Evolutionary conservation across 352 stramenopile species (phyloP).

Genomic region (Pythium grandisporangium): DNA sequence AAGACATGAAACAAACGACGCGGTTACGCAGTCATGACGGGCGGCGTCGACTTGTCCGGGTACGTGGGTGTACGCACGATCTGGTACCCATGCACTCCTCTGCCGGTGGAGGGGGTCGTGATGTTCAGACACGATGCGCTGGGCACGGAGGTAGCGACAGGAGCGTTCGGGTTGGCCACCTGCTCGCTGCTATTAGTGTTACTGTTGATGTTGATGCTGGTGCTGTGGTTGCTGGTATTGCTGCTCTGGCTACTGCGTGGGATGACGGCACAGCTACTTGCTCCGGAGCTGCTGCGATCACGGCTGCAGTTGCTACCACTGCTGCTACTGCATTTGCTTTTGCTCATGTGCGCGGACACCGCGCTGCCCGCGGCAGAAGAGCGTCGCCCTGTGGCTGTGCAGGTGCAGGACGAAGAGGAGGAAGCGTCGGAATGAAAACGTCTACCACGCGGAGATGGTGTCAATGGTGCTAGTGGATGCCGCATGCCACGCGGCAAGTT

Average conservation of each 20-base stretch:
- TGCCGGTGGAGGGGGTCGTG: no score
- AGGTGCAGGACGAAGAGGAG: no score
- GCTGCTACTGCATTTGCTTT: no score
- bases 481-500: constrained; percentile 4
- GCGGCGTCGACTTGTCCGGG: constrained; percentile 24
- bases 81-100: constrained; percentile 42
- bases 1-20: background rate
- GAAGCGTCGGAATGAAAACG: no score
- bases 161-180: no score
- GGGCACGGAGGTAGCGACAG: no score
- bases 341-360: no score
- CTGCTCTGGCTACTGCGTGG: no score
- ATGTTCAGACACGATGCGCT: no score
- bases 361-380: constrained; percentile 3
- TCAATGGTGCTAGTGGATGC: constrained; percentile 7
- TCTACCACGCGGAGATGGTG: constrained; percentile 6
- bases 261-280: no score
- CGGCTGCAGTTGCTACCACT: constrained; percentile 1
- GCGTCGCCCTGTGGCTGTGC: constrained; percentile 1
- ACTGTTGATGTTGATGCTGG: constrained; percentile 15
- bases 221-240: background rate
- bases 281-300: background rate
- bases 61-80: constrained; percentile 61
- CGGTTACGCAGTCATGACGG: constrained; percentile 15
- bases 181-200: no score